Evolutionary conservation across 2,329 filamentous ascomycete species (phyloP).

Genomic region (Neopestalotiopsis clavispora): DNA sequence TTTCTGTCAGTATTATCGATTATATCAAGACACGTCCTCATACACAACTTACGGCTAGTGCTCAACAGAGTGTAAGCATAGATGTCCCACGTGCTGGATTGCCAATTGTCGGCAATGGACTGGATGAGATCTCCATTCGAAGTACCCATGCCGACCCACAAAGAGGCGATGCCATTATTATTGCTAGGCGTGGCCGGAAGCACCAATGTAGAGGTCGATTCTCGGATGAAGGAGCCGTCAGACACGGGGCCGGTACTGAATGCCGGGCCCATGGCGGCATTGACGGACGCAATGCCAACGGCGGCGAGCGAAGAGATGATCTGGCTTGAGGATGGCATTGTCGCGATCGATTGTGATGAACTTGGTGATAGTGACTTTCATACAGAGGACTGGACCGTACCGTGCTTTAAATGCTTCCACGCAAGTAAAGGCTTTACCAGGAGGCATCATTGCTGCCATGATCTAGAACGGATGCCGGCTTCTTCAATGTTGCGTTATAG

Average conservation of each 20-base stretch:
- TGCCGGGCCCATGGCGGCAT: constrained; percentile 39
- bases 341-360: background rate
- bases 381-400: background rate
- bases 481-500: background rate
- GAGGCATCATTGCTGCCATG: no score
- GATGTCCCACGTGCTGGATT: constrained; percentile 41
- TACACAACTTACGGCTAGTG: constrained; percentile 27
- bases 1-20: background rate
- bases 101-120: constrained; percentile 47
- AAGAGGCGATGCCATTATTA: constrained; percentile 41
- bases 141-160: constrained; percentile 56
- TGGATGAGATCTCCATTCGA: constrained; percentile 51
- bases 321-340: constrained; percentile 1
- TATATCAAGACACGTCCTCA: no score
- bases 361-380: background rate
- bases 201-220: constrained; percentile 47
- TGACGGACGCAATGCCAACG: background rate
- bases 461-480: background rate
- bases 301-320: constrained; percentile 15
- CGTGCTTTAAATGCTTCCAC: background rate
- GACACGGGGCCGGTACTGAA: constrained; percentile 50
- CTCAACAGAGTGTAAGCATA: constrained; percentile 47
- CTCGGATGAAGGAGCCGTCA: constrained; percentile 45
- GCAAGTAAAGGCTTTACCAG: no score
- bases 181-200: constrained; percentile 43